These are phyloP conservation scores for Rhynchospora tenuis DNA, from an alignment of 176 grass and related monocot species.

Conservation along the genomic window DNA sequence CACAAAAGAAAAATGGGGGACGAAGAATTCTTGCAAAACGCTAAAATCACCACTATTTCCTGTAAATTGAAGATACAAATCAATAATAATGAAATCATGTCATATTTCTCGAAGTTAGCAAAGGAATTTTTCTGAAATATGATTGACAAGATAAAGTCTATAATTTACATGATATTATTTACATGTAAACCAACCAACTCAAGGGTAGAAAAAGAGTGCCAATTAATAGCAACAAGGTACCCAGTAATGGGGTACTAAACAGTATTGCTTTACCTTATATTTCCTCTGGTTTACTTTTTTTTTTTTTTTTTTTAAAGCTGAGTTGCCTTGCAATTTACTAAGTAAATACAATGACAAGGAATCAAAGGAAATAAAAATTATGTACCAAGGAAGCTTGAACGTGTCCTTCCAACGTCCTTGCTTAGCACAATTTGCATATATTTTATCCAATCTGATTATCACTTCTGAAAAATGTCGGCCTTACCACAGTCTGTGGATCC, in stretches of 20 bases:
- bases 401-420: slow-evolving; percentile 84
- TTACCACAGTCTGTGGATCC: slow-evolving; percentile 35
- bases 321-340: background rate
- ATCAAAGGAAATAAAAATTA: slow-evolving; percentile 15
- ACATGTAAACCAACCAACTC: too few relatives aligned
- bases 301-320: too few relatives aligned
- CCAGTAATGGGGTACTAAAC: background rate
- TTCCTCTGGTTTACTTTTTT: background rate
- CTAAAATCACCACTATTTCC: slow-evolving; percentile 1
- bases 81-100: too few relatives aligned
- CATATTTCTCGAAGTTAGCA: background rate
- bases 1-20: background rate
- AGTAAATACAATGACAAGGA: background rate
- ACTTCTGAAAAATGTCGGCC: slow-evolving; percentile 94
- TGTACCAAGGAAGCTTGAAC: slow-evolving; percentile 83
- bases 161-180: too few relatives aligned
- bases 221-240: background rate
- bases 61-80: background rate
- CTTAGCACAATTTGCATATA: slow-evolving; percentile 53
- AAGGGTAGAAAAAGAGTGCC: background rate
- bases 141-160: background rate
- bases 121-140: background rate
- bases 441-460: slow-evolving; percentile 81
- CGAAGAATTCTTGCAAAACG: background rate
- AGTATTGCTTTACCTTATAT: background rate